phyloP scores from a whole-genome alignment of 139 green algal species.

The Picochlorum sp. region DNA sequence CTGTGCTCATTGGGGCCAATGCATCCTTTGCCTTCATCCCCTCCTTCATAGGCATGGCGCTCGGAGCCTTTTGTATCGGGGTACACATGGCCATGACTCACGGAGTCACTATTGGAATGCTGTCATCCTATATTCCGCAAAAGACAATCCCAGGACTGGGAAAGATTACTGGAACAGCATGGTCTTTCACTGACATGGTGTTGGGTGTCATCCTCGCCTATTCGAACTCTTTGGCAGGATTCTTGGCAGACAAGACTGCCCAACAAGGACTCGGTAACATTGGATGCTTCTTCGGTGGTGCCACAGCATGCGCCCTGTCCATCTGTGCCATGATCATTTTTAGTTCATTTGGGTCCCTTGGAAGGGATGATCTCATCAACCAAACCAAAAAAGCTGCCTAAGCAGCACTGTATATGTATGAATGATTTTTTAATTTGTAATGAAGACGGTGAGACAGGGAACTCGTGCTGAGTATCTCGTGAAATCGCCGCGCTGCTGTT shows the following conservation, averaged over 20 bases:
- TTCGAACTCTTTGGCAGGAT: slow-evolving; percentile 58
- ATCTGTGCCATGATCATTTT: slow-evolving; percentile 46
- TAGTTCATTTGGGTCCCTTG: slow-evolving; percentile 47
- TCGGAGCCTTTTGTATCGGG: slow-evolving; percentile 51
- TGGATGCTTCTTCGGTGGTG: slow-evolving; percentile 67
- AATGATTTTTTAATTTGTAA: not conserved
- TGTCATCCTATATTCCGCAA: slow-evolving; percentile 59
- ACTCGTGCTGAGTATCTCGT: too few species aligned
- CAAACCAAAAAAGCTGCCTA: not conserved
- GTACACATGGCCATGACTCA: slow-evolving; percentile 81
- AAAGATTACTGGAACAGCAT: slow-evolving; percentile 60
- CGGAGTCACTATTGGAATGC: slow-evolving; percentile 60
- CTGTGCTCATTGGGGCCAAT: slow-evolving; percentile 55
- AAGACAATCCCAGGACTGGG: slow-evolving; percentile 48
- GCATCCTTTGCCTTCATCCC: slow-evolving; percentile 34
- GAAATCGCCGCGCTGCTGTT: too few species aligned
- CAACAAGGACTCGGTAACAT: slow-evolving; percentile 46
- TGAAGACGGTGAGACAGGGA: too few species aligned
- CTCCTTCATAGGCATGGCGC: slow-evolving; percentile 49
- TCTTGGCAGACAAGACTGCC: slow-evolving; percentile 50
- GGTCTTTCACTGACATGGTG: slow-evolving; percentile 75
- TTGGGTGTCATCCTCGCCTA: slow-evolving; percentile 61
- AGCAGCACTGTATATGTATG: not conserved
- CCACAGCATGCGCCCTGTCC: slow-evolving; percentile 36
- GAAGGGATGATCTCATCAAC: slow-evolving; percentile 30